phyloP scores from a whole-genome alignment of 441 rosid species.

The Syzygium malaccense region DNA sequence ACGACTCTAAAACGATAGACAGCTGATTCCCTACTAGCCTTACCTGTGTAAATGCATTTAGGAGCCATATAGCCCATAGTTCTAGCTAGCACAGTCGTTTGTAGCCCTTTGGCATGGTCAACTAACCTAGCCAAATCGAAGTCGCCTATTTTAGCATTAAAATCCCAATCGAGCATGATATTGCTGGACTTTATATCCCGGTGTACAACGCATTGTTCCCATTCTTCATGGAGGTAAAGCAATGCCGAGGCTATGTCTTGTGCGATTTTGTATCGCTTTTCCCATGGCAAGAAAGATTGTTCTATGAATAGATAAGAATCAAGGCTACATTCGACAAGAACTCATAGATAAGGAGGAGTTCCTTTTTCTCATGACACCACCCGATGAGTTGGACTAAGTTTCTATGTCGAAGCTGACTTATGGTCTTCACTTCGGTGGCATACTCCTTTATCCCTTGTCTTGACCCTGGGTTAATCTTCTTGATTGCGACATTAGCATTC shows the following conservation, averaged over 20 bases:
- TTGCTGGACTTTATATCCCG: neutral
- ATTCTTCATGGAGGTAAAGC: neutral
- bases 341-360: neutral
- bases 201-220: neutral
- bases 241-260: neutral
- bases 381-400: neutral
- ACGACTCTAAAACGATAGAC: no score
- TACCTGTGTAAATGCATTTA: no score
- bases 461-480: neutral
- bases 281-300: neutral
- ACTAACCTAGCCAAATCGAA: no score
- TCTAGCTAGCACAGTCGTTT: no score
- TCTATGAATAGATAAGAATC: neutral
- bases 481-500: neutral
- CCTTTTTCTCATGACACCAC: neutral
- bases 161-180: no score
- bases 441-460: neutral
- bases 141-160: no score
- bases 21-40: no score
- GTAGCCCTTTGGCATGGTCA: no score
- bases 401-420: neutral
- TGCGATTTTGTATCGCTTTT: fast-evolving
- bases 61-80: no score
- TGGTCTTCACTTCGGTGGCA: neutral
- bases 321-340: neutral